These are phyloP conservation scores for Coleophoma crateriformis DNA, from an alignment of 2,329 filamentous ascomycete species.

Conservation along the genomic window DNA sequence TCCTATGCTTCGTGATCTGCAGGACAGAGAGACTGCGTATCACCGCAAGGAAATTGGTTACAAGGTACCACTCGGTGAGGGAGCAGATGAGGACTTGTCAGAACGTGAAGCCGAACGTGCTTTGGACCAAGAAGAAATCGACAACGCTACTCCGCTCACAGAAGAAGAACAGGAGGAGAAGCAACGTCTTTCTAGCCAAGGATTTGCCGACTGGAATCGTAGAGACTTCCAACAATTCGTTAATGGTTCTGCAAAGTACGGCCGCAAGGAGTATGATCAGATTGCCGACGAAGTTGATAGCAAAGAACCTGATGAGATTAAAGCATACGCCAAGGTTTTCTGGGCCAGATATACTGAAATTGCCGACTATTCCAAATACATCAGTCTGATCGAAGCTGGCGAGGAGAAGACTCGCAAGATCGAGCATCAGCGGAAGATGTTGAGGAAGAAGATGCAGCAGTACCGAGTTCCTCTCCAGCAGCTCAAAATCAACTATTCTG, in stretches of 20 bases:
- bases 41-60: slow-evolving; percentile 96
- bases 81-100: slow-evolving; percentile 78
- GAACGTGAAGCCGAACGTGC: slow-evolving; percentile 85
- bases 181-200: slow-evolving; percentile 70
- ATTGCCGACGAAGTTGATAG: slow-evolving; percentile 89
- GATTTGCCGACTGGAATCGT: slow-evolving; percentile 93
- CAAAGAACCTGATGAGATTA: slow-evolving; percentile 81
- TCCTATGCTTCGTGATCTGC: slow-evolving; percentile 73
- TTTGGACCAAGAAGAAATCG: slow-evolving; percentile 85
- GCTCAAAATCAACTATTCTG: slow-evolving; percentile 97
- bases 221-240: slow-evolving; percentile 98
- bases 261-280: slow-evolving; percentile 75
- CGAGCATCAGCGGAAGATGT: slow-evolving; percentile 86
- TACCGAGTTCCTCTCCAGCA: slow-evolving; percentile 97
- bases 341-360: slow-evolving; percentile 95
- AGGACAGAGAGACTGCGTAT: slow-evolving; percentile 92
- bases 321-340: slow-evolving; percentile 88
- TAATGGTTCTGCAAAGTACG: slow-evolving; percentile 90
- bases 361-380: slow-evolving; percentile 79
- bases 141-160: slow-evolving; percentile 80
- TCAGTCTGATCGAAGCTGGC: slow-evolving; percentile 85
- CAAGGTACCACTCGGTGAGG: slow-evolving; percentile 85
- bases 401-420: slow-evolving; percentile 86
- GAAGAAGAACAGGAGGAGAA: slow-evolving; percentile 90
- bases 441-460: slow-evolving; percentile 91